Base-by-base conservation (phyloP, 2,329 filamentous ascomycete species). In the Fusarium pseudograminearum region DNA sequence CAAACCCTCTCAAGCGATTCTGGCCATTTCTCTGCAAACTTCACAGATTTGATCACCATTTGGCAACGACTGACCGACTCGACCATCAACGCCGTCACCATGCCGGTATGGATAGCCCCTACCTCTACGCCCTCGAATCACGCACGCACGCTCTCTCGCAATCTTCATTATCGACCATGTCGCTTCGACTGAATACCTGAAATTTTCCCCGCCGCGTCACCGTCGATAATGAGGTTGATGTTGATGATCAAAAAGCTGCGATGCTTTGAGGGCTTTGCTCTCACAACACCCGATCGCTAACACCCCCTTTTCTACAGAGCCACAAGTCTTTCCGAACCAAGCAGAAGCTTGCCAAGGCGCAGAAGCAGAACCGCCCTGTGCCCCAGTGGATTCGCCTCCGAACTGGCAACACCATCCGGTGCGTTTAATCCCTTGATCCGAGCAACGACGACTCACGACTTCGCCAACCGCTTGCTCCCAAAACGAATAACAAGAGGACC, bases 251-350 rank as follows among this genome's bases (percentile, higher is more conserved):
- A 54, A 53, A 54, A 34, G 52, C 53, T 44, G 63, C 40, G 28
- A 64, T 54, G 67, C 34, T 14, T 54, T 15, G 24, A 30, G 61
- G 61, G 41, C n/a, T 58, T 53, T 55, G 52, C 50, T 70, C 42
- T 33, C 40, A 44, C n/a, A 46, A 58, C 46, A 51, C 26, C 47
- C 28, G 65, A 67, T 69, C 44, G 69, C 77, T 79, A 72, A 79
- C 66, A 24, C 57, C 53, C 57, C 42, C 51, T 56, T 68, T 68
- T 42, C 31, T 30, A 57, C 84, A 98, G 95, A 95, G 92, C 91
- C 94, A 99, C 89, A 99, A 99, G 92, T 93, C 94, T 83, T 99
- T 99, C 94, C 93, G 94, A 85, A 98, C 94, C 87, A 99, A 99
- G 94, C 92, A 97, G 87, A 99, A 99, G 96, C 94, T 99, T 88